Conservation (phyloP, 2,329 filamentous ascomycete species). For the Ceratocystis cubensis region DNA sequence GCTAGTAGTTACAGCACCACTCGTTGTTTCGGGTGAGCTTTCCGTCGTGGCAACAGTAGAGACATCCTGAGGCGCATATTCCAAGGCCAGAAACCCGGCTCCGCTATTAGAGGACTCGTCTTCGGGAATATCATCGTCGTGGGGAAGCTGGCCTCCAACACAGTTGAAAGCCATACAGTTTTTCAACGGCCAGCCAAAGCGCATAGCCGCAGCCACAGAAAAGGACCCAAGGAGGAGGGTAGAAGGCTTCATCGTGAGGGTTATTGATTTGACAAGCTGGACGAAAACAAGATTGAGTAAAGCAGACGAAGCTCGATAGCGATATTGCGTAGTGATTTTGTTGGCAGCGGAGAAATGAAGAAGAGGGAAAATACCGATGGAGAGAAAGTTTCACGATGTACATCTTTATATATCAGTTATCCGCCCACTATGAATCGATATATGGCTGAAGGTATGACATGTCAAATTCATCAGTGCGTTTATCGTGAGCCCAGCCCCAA, state of each 20-base stretch:
- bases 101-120: not conserved
- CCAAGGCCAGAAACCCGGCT: too few species aligned
- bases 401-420: not conserved
- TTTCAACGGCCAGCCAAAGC: not conserved
- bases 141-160: not conserved
- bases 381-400: not conserved
- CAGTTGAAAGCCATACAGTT: not conserved
- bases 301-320: not conserved
- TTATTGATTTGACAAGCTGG: not conserved
- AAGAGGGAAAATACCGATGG: not conserved
- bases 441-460: not conserved
- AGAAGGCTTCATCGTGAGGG: not conserved
- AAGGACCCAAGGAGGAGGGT: not conserved
- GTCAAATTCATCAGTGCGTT: not conserved
- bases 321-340: not conserved
- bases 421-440: not conserved
- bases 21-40: not conserved
- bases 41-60: too few species aligned
- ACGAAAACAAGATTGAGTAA: not conserved
- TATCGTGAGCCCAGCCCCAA: not conserved
- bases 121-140: not conserved
- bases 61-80: too few species aligned
- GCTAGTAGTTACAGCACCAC: not conserved
- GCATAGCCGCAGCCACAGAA: not conserved
- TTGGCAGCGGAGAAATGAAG: not conserved